Conservation (phyloP, 1,139 yeast species). For the Arxiozyma slooffiae region DNA sequence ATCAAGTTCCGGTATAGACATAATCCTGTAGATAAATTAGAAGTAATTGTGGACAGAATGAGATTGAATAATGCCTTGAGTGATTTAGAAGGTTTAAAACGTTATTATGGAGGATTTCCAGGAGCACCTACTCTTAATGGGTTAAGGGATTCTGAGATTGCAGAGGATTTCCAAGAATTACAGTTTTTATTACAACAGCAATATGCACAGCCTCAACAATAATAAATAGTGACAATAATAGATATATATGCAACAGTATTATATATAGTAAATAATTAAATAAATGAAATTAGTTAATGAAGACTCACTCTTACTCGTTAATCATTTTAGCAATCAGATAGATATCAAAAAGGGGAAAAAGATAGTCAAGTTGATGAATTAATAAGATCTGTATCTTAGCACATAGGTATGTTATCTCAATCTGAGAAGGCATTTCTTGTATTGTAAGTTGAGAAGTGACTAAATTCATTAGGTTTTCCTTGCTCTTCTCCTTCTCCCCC, state of each 20-base stretch:
- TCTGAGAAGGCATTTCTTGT: too few species aligned
- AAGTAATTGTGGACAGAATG: slow-evolving; percentile 33
- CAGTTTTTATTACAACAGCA: neutral
- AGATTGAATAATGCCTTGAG: slow-evolving; percentile 45
- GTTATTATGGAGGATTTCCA: slow-evolving; percentile 46
- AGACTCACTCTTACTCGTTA: neutral
- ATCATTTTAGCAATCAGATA: neutral
- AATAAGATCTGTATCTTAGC: too few species aligned
- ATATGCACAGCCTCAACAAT: neutral
- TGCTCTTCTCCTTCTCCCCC: too few species aligned
- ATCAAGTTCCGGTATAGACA: slow-evolving; percentile 28
- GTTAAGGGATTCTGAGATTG: slow-evolving; percentile 53
- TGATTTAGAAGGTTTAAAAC: slow-evolving; percentile 44
- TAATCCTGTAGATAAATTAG: slow-evolving; percentile 31
- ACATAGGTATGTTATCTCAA: too few species aligned
- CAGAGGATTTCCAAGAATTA: slow-evolving; percentile 37
- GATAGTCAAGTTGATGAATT: too few species aligned
- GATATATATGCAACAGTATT: neutral
- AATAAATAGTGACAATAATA: neutral
- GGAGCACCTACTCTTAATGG: slow-evolving; percentile 49
- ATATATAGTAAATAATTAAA: too few species aligned
- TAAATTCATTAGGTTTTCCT: too few species aligned
- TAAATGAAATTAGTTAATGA: neutral
- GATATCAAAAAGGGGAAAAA: too few species aligned
- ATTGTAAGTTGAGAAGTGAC: too few species aligned